Percentiles rank a stretch among this genome's conserved stretches.
Evolutionary conservation across 768 basidiomycete species (phyloP).

Genomic region (Boletus tomentosulus): DNA sequence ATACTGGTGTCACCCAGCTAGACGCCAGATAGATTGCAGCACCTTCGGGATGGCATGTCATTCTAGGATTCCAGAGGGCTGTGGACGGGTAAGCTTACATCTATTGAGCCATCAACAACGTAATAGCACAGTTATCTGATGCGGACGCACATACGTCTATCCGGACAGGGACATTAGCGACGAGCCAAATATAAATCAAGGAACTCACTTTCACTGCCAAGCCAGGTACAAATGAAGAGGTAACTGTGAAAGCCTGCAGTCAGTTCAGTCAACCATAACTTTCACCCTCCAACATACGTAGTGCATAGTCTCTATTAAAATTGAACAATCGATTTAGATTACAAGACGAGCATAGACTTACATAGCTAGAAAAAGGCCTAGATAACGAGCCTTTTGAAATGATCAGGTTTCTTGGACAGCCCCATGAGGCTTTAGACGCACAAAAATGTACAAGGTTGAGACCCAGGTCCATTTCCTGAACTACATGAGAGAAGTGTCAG

Average conservation of each 20-base stretch:
- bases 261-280: neutral
- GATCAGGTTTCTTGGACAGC: neutral
- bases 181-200: neutral
- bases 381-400: neutral
- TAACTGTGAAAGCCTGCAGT: neutral
- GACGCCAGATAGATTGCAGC: neutral
- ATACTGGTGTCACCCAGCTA: neutral
- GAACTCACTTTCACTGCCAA: neutral
- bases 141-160: neutral
- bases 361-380: neutral
- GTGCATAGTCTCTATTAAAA: neutral
- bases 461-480: neutral
- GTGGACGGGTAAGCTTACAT: neutral
- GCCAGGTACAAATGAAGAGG: neutral
- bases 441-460: constrained; percentile 1
- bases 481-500: neutral
- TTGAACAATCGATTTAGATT: neutral
- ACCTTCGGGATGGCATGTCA: neutral
- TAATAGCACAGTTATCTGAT: neutral
- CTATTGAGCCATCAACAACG: neutral
- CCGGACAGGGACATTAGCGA: neutral
- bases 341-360: neutral
- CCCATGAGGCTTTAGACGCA: neutral
- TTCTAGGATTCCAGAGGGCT: neutral
- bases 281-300: neutral